These are phyloP conservation scores for Ceratocystis papillata DNA, from an alignment of 2,329 filamentous ascomycete species.

Conservation along the genomic window DNA sequence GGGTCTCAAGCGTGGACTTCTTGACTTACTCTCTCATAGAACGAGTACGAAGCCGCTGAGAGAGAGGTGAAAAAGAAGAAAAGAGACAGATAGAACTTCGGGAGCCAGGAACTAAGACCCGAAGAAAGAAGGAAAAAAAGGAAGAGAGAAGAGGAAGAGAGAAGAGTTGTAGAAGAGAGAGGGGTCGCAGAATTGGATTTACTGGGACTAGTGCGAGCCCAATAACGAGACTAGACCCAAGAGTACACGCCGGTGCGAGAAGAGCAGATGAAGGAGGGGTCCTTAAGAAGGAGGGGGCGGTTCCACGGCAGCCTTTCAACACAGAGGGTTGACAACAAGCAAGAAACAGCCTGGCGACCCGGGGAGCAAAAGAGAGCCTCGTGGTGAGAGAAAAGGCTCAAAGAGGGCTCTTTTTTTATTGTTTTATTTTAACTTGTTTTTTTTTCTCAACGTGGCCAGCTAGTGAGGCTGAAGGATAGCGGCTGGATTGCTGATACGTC, in stretches of 20 bases:
- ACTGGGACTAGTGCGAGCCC: slow-evolving; percentile 10
- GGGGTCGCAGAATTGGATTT: not conserved
- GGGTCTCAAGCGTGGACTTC: not conserved
- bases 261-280: slow-evolving; percentile 17
- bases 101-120: slow-evolving; percentile 10
- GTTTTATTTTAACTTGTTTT: not conserved
- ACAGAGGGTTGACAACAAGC: not conserved
- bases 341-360: not conserved
- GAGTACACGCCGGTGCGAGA: slow-evolving; percentile 20
- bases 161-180: slow-evolving; percentile 4
- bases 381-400: not conserved
- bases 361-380: not conserved
- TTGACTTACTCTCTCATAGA: not conserved
- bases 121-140: slow-evolving; percentile 12
- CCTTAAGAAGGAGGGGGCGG: slow-evolving; percentile 21
- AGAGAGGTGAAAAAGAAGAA: slow-evolving; percentile 14
- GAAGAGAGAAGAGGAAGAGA: not conserved
- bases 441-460: slow-evolving; percentile 9
- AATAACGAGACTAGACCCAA: slow-evolving; percentile 15
- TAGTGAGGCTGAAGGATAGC: slow-evolving; percentile 6
- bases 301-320: not conserved
- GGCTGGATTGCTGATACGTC: slow-evolving; percentile 9
- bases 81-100: slow-evolving; percentile 10
- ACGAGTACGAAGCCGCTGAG: not conserved
- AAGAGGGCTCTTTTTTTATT: not conserved